Conservation (phyloP, 139 green algal genomes). For the Auxenochlorella pyrenoidosa region DNA sequence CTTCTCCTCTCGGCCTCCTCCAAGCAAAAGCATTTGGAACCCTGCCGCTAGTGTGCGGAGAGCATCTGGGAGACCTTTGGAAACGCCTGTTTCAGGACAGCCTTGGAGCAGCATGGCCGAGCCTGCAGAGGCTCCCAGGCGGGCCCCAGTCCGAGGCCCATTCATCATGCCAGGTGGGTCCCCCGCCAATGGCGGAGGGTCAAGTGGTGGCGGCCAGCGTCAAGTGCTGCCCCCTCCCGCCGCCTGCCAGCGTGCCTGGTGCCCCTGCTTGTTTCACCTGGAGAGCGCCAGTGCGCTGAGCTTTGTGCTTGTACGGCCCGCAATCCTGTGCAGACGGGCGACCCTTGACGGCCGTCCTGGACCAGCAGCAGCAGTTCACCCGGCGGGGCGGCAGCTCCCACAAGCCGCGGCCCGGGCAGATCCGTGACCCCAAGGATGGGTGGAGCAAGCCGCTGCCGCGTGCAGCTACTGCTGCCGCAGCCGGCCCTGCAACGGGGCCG, state of each 20-base stretch:
- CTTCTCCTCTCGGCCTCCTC: too few species aligned
- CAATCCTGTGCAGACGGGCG: conserved; percentile 24
- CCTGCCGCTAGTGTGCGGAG: too few species aligned
- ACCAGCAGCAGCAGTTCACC: background rate
- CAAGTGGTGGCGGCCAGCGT: too few species aligned
- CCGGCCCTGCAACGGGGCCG: background rate
- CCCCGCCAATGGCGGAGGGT: too few species aligned
- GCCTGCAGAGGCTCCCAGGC: background rate
- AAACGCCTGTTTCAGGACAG: background rate
- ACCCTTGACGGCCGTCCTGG: background rate
- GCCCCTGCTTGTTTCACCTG: too few species aligned
- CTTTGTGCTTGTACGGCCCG: too few species aligned
- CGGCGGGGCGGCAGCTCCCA: background rate
- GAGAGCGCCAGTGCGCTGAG: too few species aligned
- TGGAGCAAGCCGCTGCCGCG: conserved; percentile 20
- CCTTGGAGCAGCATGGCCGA: background rate
- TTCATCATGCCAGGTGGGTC: conserved; percentile 50
- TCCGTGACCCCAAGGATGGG: background rate
- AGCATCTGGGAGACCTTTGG: too few species aligned
- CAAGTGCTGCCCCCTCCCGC: too few species aligned
- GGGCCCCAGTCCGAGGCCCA: conserved; percentile 5
- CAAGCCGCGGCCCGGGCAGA: background rate
- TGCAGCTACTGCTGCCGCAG: background rate
- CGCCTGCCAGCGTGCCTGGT: too few species aligned
- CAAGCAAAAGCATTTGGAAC: too few species aligned